A percentile compares a stretch with the other conserved stretches of the same genome.
Conservation (phyloP, 1,139 yeast species). For the Groenewaldozyma sp. region DNA sequence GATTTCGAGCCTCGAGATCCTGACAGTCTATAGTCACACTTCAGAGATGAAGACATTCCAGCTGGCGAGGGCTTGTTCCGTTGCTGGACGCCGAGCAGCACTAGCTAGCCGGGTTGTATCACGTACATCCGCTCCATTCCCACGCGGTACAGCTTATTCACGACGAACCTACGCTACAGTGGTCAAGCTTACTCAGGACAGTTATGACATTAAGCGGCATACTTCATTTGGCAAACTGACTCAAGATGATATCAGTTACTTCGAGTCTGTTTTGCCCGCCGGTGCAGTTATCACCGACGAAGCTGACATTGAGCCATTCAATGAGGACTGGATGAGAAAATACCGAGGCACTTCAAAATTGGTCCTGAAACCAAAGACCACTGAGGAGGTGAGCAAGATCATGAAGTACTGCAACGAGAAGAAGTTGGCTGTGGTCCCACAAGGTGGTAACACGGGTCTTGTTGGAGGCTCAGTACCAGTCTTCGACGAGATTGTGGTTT, state of each 20-base stretch:
- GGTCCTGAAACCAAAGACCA: slow-evolving; percentile 76
- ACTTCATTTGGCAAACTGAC: slow-evolving; percentile 37
- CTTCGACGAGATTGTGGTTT: slow-evolving; percentile 79
- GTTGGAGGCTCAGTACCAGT: slow-evolving; percentile 95
- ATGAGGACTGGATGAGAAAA: slow-evolving; percentile 96
- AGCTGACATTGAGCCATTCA: slow-evolving; percentile 62
- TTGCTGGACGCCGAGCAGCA: no score
- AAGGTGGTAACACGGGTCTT: slow-evolving; percentile 94
- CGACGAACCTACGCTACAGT: slow-evolving; percentile 13
- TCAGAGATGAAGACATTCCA: no score
- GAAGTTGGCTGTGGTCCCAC: slow-evolving; percentile 83
- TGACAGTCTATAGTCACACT: no score
- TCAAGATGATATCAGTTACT: slow-evolving; percentile 50
- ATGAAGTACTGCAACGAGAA: slow-evolving; percentile 74
- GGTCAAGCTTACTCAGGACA: slow-evolving; percentile 26
- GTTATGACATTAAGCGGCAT: slow-evolving; percentile 23
- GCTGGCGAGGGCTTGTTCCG: no score
- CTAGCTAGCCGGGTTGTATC: no score
- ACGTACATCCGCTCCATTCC: no score
- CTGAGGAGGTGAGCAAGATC: slow-evolving; percentile 69
- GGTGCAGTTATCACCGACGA: slow-evolving; percentile 42
- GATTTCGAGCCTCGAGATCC: no score
- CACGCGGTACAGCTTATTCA: no score
- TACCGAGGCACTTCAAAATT: slow-evolving; percentile 79
- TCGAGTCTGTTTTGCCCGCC: slow-evolving; percentile 47